Evolutionary conservation across 2,329 filamentous ascomycete species (phyloP).

Genomic region (Tolypocladium paradoxum): DNA sequence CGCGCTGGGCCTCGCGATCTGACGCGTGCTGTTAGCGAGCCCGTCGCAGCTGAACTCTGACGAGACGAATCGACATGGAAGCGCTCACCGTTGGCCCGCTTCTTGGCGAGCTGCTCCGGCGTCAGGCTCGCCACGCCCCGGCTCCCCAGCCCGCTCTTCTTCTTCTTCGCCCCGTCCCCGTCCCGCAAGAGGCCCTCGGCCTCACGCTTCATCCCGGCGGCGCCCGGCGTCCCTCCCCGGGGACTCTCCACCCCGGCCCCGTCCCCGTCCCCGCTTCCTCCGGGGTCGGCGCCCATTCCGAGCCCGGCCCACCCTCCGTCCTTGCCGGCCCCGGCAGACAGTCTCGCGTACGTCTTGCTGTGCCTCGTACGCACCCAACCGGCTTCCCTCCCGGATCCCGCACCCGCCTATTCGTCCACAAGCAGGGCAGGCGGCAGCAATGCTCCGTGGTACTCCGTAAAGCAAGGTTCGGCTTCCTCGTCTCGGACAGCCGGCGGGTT

Average conservation of each 20-base stretch:
- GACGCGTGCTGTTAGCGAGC: constrained; percentile 12
- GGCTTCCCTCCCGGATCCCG: neutral
- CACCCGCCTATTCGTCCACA: neutral
- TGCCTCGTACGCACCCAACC: neutral
- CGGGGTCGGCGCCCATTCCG: neutral
- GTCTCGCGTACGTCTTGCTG: neutral
- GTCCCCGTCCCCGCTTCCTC: neutral
- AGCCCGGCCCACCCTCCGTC: neutral
- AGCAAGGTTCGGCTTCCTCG: neutral
- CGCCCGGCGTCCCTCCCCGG: neutral
- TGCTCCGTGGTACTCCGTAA: no score
- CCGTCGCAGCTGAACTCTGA: no score
- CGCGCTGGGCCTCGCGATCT: constrained; percentile 78
- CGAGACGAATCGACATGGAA: no score
- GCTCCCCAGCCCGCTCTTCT: constrained; percentile 32
- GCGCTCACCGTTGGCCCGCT: constrained; percentile 44
- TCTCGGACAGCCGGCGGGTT: neutral
- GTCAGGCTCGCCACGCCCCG: constrained; percentile 53
- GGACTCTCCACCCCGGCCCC: neutral
- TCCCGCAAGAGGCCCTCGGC: neutral
- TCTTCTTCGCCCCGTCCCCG: constrained; percentile 26
- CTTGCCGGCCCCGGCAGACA: neutral
- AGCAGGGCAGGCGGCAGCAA: no score
- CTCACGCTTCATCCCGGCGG: neutral
- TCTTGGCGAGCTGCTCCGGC: constrained; percentile 63